phyloP scores from a whole-genome alignment of 768 basidiomycete genomes.

The Leccinum pellstonianum region DNA sequence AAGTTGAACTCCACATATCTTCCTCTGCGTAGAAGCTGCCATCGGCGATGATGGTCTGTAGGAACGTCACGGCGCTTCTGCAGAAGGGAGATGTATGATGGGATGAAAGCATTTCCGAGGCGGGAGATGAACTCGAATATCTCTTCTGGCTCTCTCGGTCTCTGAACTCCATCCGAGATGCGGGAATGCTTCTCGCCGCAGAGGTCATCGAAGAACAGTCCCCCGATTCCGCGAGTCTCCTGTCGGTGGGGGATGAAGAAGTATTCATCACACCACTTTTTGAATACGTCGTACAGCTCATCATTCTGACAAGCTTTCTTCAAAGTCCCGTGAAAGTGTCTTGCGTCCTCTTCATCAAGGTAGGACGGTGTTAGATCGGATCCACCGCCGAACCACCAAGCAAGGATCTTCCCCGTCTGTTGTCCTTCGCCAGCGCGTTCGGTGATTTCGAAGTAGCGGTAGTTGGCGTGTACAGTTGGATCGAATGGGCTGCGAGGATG shows the following conservation, averaged over 20 bases:
- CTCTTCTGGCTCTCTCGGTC: conserved; percentile 60
- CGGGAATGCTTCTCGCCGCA: conserved; percentile 62
- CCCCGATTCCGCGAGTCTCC: conserved; percentile 89
- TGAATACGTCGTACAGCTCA: conserved; percentile 74
- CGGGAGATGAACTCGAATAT: conserved; percentile 75
- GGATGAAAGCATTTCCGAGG: conserved; percentile 79
- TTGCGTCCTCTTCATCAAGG: conserved; percentile 82
- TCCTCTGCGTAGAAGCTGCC: conserved; percentile 91
- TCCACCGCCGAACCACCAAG: conserved; percentile 99
- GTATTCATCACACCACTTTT: conserved; percentile 97
- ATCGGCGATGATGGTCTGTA: conserved; percentile 71
- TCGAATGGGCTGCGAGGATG: conserved; percentile 93
- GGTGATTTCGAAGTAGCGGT: conserved; percentile 94
- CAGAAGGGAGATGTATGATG: conserved; percentile 89
- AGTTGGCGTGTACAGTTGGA: conserved; percentile 94
- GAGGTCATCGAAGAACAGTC: conserved; percentile 96
- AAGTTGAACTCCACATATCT: conserved; percentile 96
- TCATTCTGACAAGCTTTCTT: conserved; percentile 75
- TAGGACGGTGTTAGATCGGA: conserved; percentile 94
- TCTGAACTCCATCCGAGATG: conserved; percentile 43
- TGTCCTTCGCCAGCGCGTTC: conserved; percentile 41
- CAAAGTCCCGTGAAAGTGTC: conserved; percentile 81
- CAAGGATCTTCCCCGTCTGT: conserved; percentile 54
- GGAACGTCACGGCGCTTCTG: conserved; percentile 55
- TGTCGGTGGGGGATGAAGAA: conserved; percentile 87